Percentiles rank a stretch among this genome's conserved stretches.
phyloP scores from a whole-genome alignment of 345 rosid species.

The Cardamine resedifolia region DNA sequence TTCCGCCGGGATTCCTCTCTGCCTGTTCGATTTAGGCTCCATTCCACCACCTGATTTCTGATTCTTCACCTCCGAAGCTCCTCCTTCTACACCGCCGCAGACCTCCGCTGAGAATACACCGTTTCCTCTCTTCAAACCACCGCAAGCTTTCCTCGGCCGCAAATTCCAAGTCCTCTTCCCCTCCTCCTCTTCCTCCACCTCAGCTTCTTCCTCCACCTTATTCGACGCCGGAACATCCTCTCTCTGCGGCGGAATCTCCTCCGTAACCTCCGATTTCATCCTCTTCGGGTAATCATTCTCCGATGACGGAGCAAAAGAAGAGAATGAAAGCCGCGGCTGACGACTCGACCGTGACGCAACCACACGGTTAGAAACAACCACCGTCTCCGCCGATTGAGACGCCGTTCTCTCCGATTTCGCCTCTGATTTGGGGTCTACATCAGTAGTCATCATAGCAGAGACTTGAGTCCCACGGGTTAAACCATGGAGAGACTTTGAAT shows the following conservation, averaged over 20 bases:
- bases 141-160: slow-evolving; percentile 56
- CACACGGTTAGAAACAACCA: slow-evolving; percentile 19
- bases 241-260: slow-evolving; percentile 22
- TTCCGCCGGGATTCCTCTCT: slow-evolving; percentile 63
- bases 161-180: slow-evolving; percentile 74
- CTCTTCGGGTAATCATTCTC: slow-evolving; percentile 26
- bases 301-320: slow-evolving; percentile 43
- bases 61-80: slow-evolving; percentile 29
- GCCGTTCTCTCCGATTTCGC: slow-evolving; percentile 34
- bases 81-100: slow-evolving; percentile 20
- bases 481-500: slow-evolving; percentile 75
- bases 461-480: slow-evolving; percentile 39
- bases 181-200: slow-evolving; percentile 44
- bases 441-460: slow-evolving; percentile 20
- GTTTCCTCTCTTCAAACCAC: slow-evolving; percentile 24
- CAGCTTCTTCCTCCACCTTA: slow-evolving; percentile 39
- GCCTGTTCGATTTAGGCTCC: slow-evolving; percentile 63
- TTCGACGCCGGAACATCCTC: slow-evolving; percentile 25
- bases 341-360: slow-evolving; percentile 74
- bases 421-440: slow-evolving; percentile 34
- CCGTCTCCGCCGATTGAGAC: slow-evolving; percentile 35
- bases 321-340: slow-evolving; percentile 48
- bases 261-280: slow-evolving; percentile 15
- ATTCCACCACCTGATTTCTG: slow-evolving; percentile 35
- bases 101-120: slow-evolving; percentile 18